A percentile compares a stretch with the other conserved stretches of the same genome.
These are phyloP conservation scores for Phoma herbarum DNA, from an alignment of 2,329 filamentous ascomycete genomes.

Conservation along the genomic window DNA sequence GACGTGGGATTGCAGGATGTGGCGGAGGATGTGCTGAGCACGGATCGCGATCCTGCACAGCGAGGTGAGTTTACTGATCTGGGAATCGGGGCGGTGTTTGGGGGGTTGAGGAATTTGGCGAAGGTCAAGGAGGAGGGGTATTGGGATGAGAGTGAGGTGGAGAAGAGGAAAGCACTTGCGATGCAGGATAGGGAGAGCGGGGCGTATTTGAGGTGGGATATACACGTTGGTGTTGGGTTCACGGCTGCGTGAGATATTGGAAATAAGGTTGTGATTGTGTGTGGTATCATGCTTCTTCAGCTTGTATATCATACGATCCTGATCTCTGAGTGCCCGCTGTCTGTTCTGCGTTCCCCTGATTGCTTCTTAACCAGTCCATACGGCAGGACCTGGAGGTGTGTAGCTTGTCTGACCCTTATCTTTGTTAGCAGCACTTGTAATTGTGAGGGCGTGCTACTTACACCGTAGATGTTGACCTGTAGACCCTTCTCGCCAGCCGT, in stretches of 20 bases:
- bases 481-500: slow-evolving; percentile 44
- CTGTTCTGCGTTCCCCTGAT: not conserved
- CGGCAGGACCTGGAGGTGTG: slow-evolving; percentile 42
- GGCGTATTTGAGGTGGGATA: slow-evolving; percentile 44
- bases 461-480: slow-evolving; percentile 44
- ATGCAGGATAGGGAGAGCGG: slow-evolving; percentile 35
- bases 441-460: not conserved
- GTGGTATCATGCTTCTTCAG: not conserved
- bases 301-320: not conserved
- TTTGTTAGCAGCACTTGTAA: not conserved
- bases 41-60: slow-evolving; percentile 37
- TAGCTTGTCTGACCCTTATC: slow-evolving; percentile 28
- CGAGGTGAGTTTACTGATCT: slow-evolving; percentile 40
- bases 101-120: slow-evolving; percentile 38
- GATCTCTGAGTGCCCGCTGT: not conserved
- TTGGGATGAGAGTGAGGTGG: slow-evolving; percentile 35
- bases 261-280: not conserved
- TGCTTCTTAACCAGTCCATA: slow-evolving; percentile 35
- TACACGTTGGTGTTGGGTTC: slow-evolving; percentile 40
- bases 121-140: slow-evolving; percentile 31
- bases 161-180: slow-evolving; percentile 27
- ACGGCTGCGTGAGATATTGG: slow-evolving; percentile 11
- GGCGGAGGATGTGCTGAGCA: slow-evolving; percentile 39
- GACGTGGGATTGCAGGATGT: slow-evolving; percentile 31
- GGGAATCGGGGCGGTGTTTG: slow-evolving; percentile 39